These are phyloP conservation scores for Lichtheimia ornata DNA, from an alignment of 371 early-diverging fungal genomes.

Conservation along the genomic window DNA sequence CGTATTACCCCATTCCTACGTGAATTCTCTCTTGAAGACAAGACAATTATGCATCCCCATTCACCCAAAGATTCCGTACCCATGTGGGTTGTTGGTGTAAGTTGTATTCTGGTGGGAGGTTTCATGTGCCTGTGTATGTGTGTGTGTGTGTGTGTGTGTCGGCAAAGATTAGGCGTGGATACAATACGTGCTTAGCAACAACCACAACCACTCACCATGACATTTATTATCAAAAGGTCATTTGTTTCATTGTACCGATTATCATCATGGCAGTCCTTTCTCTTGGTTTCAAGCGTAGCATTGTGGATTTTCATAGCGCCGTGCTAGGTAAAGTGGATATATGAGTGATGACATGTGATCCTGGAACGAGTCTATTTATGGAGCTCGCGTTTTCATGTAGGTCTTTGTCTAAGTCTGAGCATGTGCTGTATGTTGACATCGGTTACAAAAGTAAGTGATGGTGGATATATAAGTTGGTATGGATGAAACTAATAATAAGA, in stretches of 20 bases:
- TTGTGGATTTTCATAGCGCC: slow-evolving; percentile 29
- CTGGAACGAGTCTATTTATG: not conserved
- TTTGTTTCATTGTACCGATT: slow-evolving; percentile 27
- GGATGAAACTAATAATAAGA: slow-evolving; percentile 2
- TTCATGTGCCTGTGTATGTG: too few relatives aligned
- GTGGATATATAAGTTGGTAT: too few relatives aligned
- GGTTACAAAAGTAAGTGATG: slow-evolving; percentile 35
- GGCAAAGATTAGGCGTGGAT: too few relatives aligned
- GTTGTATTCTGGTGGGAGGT: not conserved
- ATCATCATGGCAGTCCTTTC: slow-evolving; percentile 22
- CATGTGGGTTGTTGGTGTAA: slow-evolving; percentile 57
- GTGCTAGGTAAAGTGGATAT: slow-evolving; percentile 23
- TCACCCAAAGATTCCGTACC: slow-evolving; percentile 65
- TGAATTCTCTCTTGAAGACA: slow-evolving; percentile 70
- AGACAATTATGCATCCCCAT: slow-evolving; percentile 65
- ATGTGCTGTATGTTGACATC: slow-evolving; percentile 76
- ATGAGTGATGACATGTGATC: not conserved
- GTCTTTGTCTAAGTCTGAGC: slow-evolving; percentile 61
- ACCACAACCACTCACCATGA: too few relatives aligned
- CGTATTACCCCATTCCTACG: slow-evolving; percentile 68
- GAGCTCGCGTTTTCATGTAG: slow-evolving; percentile 8
- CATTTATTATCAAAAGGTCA: slow-evolving; percentile 15
- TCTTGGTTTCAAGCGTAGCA: slow-evolving; percentile 19
- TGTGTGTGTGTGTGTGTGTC: too few relatives aligned
- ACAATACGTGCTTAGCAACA: too few relatives aligned